Conservation (phyloP, 805 yeast genomes). For the Candida gorgasii region DNA sequence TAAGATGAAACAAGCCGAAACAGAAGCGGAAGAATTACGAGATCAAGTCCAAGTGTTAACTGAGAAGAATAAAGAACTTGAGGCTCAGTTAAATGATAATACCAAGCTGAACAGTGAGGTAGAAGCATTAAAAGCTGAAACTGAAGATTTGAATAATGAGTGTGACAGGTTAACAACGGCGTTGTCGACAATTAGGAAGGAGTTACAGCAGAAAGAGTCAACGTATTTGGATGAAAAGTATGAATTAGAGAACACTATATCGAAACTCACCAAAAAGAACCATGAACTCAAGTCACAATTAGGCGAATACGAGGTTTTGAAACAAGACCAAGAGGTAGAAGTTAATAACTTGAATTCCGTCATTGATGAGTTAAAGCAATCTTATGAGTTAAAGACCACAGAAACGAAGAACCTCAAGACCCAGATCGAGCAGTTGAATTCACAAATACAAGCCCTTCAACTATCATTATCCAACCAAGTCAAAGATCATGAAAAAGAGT, state of each 20-base stretch:
- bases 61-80: slow-evolving; percentile 27
- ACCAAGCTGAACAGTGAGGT: slow-evolving; percentile 18
- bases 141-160: slow-evolving; percentile 49
- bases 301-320: slow-evolving; percentile 40
- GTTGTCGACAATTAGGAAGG: slow-evolving; percentile 38
- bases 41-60: slow-evolving; percentile 36
- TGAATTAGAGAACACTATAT: slow-evolving; percentile 38
- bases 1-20: slow-evolving; percentile 72
- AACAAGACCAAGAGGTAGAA: slow-evolving; percentile 39
- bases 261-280: slow-evolving; percentile 39
- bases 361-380: slow-evolving; percentile 48
- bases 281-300: slow-evolving; percentile 42
- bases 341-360: slow-evolving; percentile 41
- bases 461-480: neutral
- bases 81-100: slow-evolving; percentile 9
- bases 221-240: slow-evolving; percentile 39
- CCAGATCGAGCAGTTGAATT: slow-evolving; percentile 1
- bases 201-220: slow-evolving; percentile 35
- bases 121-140: slow-evolving; percentile 25
- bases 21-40: slow-evolving; percentile 57
- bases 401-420: slow-evolving; percentile 17
- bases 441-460: neutral
- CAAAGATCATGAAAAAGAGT: slow-evolving; percentile 1
- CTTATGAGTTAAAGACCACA: slow-evolving; percentile 30
- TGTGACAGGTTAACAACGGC: slow-evolving; percentile 51